These are phyloP conservation scores for Cryptococcus sp. DNA, from an alignment of 1,284 basidiomycete genomes.

Conservation along the genomic window DNA sequence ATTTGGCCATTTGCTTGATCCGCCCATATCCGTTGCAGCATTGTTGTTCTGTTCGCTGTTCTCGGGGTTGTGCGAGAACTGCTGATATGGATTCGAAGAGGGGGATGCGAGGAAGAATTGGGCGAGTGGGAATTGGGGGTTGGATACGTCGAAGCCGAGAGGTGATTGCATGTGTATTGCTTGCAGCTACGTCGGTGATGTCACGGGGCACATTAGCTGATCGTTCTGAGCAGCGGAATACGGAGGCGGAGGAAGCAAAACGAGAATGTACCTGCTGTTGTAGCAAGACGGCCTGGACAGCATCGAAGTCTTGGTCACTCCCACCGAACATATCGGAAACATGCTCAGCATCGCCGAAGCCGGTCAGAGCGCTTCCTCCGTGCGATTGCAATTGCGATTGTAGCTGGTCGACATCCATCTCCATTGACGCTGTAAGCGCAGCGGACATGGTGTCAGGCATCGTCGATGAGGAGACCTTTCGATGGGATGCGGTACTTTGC, in stretches of 20 bases:
- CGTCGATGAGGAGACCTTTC: not conserved
- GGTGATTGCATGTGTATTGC: constrained; percentile 54
- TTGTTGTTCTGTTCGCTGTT: constrained; percentile 8
- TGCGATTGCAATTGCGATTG: not conserved
- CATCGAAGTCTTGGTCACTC: constrained; percentile 12
- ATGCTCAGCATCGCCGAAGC: not conserved
- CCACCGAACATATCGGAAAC: not conserved
- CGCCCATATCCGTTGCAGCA: constrained; percentile 2
- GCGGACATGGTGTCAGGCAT: not conserved
- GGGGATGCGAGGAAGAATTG: constrained; percentile 45
- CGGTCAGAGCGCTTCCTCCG: not conserved
- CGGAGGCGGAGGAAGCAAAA: not conserved
- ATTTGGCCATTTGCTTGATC: constrained; percentile 13
- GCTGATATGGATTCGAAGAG: too few relatives aligned
- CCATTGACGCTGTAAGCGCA: constrained; percentile 8
- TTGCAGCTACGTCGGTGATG: constrained; percentile 40
- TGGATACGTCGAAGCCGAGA: constrained; percentile 37
- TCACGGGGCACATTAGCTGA: not conserved
- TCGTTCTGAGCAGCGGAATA: not conserved
- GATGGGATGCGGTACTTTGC: too few relatives aligned
- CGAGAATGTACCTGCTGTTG: constrained; percentile 20
- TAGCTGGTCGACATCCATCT: constrained; percentile 14
- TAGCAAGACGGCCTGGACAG: constrained; percentile 17
- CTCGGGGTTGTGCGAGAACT: too few relatives aligned
- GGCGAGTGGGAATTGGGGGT: constrained; percentile 40